These are phyloP conservation scores for Debaryomyces hansenii DNA, from an alignment of 805 yeast species.

Conservation along the genomic window DNA sequence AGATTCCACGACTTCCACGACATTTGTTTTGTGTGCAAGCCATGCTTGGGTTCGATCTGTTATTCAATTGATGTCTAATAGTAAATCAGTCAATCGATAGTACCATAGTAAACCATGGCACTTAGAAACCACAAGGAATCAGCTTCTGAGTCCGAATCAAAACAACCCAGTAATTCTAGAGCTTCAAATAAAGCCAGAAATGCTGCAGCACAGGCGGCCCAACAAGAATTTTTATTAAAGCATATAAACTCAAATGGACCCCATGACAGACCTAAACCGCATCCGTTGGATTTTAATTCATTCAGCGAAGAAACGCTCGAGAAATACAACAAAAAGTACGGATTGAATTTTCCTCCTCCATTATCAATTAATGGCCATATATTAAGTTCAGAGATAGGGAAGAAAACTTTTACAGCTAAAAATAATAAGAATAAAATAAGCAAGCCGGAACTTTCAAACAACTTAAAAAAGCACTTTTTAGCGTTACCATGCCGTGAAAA, in stretches of 20 bases:
- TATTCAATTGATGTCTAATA: too few relatives aligned
- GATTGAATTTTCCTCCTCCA: slow-evolving; percentile 57
- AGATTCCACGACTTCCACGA: too few relatives aligned
- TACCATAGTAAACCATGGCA: slow-evolving; percentile 4
- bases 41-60: too few relatives aligned
- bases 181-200: slow-evolving; percentile 60
- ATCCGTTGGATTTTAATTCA: slow-evolving; percentile 68
- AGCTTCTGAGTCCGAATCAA: slow-evolving; percentile 37
- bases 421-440: slow-evolving; percentile 43
- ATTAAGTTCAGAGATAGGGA: slow-evolving; percentile 70
- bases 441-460: slow-evolving; percentile 59
- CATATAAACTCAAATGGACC: slow-evolving; percentile 79
- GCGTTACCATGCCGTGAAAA: slow-evolving; percentile 65
- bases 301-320: slow-evolving; percentile 66
- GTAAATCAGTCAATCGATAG: too few relatives aligned
- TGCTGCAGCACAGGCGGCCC: slow-evolving; percentile 65
- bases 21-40: too few relatives aligned
- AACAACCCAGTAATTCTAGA: slow-evolving; percentile 26
- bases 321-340: slow-evolving; percentile 63
- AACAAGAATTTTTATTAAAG: slow-evolving; percentile 63
- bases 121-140: slow-evolving; percentile 29
- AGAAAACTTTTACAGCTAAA: slow-evolving; percentile 48
- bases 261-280: slow-evolving; percentile 46
- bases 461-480: slow-evolving; percentile 68
- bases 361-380: slow-evolving; percentile 68